Conservation (phyloP, 83 land plant species). For the Picea engelmannii region DNA sequence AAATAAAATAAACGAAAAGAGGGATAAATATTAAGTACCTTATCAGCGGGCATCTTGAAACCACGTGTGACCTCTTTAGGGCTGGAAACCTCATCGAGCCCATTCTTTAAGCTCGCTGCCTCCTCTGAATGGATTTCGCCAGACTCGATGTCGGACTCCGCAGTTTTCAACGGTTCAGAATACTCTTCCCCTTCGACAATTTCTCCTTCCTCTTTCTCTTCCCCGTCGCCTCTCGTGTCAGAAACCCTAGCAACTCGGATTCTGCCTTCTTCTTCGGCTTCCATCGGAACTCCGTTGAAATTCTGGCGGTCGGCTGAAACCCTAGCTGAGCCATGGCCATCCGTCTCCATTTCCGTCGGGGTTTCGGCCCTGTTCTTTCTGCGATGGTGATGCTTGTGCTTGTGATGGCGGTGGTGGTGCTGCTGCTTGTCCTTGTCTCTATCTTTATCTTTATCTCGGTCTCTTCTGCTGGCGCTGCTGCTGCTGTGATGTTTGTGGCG, state of each 20-base stretch:
- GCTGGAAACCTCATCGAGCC: background rate
- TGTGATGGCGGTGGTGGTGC: conserved; percentile 13
- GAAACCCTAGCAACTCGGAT: conserved; percentile 2
- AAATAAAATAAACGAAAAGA: background rate
- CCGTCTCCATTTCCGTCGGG: background rate
- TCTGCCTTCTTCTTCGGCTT: background rate
- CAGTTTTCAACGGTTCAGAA: background rate
- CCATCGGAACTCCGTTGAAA: background rate
- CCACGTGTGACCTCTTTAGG: background rate
- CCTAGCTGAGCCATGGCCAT: background rate
- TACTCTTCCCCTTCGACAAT: conserved; percentile 57
- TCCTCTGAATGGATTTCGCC: conserved; percentile 40
- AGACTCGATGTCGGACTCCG: conserved; percentile 34
- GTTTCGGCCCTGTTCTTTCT: conserved; percentile 11
- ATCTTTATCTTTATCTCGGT: conserved; percentile 21
- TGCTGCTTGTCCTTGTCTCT: background rate
- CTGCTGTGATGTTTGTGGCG: conserved; percentile 53
- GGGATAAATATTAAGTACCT: background rate
- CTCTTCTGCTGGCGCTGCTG: conserved; percentile 11
- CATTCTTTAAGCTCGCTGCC: background rate
- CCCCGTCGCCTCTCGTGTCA: conserved; percentile 12
- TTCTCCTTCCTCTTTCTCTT: conserved; percentile 80
- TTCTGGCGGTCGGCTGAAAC: conserved; percentile 9
- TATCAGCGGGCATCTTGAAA: background rate
- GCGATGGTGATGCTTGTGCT: conserved; percentile 24